Percentiles rank a stretch among this genome's conserved stretches.
These are phyloP conservation scores for Petunia secreta DNA, from an alignment of 257 asterid genomes.

Conservation along the genomic window DNA sequence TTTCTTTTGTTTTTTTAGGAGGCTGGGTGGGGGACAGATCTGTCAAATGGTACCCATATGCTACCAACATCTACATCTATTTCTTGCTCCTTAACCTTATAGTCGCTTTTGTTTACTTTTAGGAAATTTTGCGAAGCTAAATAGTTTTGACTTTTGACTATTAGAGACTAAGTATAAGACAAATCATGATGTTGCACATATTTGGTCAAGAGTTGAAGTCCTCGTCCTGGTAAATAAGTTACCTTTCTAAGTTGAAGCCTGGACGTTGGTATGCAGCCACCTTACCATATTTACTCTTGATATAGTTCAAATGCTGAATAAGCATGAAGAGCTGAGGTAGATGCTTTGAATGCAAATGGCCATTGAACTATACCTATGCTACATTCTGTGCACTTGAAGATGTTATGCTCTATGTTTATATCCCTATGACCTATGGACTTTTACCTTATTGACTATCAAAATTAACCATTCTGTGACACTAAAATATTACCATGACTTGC, in stretches of 20 bases:
- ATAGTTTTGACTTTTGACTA: background rate
- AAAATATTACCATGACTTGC: too few relatives aligned
- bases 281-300: background rate
- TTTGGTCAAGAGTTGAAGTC: background rate
- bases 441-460: too few relatives aligned
- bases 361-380: too few relatives aligned
- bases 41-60: background rate
- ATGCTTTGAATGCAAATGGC: too few relatives aligned
- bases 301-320: slow-evolving; percentile 5
- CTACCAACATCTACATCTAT: background rate
- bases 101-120: background rate
- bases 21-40: background rate
- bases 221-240: background rate
- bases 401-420: too few relatives aligned
- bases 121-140: background rate
- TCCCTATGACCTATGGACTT: too few relatives aligned
- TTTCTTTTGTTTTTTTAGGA: background rate
- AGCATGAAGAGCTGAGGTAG: background rate
- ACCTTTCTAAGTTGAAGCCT: background rate
- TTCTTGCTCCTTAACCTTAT: slow-evolving; percentile 6
- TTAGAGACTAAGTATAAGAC: background rate
- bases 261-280: background rate
- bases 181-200: slow-evolving; percentile 1
- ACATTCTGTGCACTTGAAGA: too few relatives aligned
- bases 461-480: too few relatives aligned